Conservation (phyloP, 768 basidiomycete genomes). For the Collybiopsis luxurians region DNA sequence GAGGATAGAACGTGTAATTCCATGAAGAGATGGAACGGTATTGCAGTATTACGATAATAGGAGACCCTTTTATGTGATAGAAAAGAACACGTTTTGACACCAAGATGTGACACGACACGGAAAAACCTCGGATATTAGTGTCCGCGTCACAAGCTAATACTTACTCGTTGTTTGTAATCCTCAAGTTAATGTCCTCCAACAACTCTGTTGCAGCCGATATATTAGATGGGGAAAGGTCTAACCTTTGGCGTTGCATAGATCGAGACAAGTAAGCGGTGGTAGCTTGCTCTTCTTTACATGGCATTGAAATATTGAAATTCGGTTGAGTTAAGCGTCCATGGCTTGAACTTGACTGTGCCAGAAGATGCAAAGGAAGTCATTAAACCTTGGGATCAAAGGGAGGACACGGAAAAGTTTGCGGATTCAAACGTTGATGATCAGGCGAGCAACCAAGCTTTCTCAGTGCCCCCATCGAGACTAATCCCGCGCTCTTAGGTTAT, state of each 20-base stretch:
- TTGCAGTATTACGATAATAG: too few relatives aligned
- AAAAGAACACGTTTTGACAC: too few relatives aligned
- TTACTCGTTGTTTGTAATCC: neutral
- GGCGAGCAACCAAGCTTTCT: conserved; percentile 33
- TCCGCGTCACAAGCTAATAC: too few relatives aligned
- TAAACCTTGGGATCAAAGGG: conserved; percentile 80
- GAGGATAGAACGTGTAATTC: neutral
- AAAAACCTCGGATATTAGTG: too few relatives aligned
- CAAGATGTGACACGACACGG: too few relatives aligned
- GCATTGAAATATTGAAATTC: neutral
- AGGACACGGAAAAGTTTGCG: conserved; percentile 60
- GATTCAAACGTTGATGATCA: conserved; percentile 88
- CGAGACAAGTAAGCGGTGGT: conserved; percentile 57
- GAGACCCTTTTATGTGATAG: too few relatives aligned
- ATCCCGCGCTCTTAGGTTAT: conserved; percentile 53
- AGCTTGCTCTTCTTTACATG: neutral
- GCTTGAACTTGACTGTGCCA: conserved; percentile 76
- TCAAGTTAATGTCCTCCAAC: conserved; percentile 11
- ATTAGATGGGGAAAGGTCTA: conserved; percentile 47
- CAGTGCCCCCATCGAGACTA: neutral
- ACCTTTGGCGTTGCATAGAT: conserved; percentile 59
- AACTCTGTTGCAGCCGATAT: conserved; percentile 46
- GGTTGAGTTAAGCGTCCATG: conserved; percentile 61
- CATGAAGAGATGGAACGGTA: neutral
- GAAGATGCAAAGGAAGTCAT: conserved; percentile 76